These are phyloP conservation scores for Hymenoscyphus albidus DNA, from an alignment of 2,329 filamentous ascomycete species.

Conservation along the genomic window DNA sequence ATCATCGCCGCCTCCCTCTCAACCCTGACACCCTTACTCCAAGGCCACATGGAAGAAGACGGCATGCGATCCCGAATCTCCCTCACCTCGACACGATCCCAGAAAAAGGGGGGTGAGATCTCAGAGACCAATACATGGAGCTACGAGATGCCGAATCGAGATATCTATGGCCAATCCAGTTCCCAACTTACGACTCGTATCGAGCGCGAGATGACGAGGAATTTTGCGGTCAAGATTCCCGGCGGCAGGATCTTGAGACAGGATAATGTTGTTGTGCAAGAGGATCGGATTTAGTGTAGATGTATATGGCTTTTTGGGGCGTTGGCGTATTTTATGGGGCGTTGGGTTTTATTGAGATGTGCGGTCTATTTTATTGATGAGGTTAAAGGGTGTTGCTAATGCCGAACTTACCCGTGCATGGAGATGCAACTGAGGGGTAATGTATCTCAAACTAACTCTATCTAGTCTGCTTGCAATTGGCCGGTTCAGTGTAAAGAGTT, in stretches of 20 bases:
- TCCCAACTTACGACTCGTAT: not conserved
- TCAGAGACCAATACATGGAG: not conserved
- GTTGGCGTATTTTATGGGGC: too few species aligned
- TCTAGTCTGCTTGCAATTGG: too few species aligned
- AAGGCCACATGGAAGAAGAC: not conserved
- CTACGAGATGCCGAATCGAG: not conserved
- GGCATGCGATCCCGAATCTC: not conserved
- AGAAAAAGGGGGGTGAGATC: not conserved
- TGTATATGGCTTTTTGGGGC: not conserved
- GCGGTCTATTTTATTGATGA: too few species aligned
- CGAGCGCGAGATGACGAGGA: not conserved
- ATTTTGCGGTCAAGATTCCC: not conserved
- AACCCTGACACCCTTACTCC: not conserved
- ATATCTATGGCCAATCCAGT: not conserved
- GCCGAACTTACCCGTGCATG: too few species aligned
- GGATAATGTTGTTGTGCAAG: constrained; percentile 1
- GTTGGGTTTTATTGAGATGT: too few species aligned
- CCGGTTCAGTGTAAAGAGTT: too few species aligned
- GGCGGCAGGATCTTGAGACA: not conserved
- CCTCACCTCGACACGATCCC: not conserved
- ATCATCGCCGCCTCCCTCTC: constrained; percentile 2
- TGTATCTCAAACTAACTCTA: too few species aligned
- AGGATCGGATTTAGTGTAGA: not conserved
- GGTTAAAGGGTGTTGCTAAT: too few species aligned
- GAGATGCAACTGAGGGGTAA: too few species aligned